These are phyloP conservation scores for Agrocybe pediades DNA, from an alignment of 768 basidiomycete genomes.

Conservation along the genomic window DNA sequence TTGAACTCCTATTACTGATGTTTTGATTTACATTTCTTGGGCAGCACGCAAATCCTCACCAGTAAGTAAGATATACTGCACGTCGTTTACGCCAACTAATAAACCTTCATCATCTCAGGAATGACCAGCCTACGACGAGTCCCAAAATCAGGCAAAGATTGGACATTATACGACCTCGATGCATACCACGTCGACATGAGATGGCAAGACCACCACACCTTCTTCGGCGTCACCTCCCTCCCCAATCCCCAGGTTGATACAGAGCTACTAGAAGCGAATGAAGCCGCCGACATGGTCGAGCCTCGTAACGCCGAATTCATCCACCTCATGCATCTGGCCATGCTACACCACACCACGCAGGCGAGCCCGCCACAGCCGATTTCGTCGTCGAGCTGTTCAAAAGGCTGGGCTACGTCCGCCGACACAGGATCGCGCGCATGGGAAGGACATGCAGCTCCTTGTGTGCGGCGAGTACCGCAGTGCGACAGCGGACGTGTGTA, in stretches of 20 bases:
- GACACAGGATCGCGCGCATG: constrained; percentile 20
- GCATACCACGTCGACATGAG: constrained; percentile 2
- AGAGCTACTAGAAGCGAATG: not conserved
- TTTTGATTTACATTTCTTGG: no score
- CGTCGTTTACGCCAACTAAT: no score
- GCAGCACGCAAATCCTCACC: no score
- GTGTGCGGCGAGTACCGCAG: constrained; percentile 26
- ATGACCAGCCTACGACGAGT: constrained; percentile 1
- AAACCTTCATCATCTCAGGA: not conserved
- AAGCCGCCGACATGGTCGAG: constrained; percentile 23
- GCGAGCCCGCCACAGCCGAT: constrained; percentile 27
- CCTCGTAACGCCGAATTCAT: constrained; percentile 22
- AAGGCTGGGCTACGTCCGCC: constrained; percentile 23
- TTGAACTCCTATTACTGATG: no score
- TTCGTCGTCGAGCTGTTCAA: constrained; percentile 28
- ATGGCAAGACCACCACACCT: constrained; percentile 20
- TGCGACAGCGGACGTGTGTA: constrained; percentile 20
- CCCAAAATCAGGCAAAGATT: constrained; percentile 6
- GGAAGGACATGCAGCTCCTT: constrained; percentile 24
- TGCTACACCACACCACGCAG: constrained; percentile 9
- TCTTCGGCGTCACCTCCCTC: constrained; percentile 20
- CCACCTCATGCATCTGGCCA: constrained; percentile 23
- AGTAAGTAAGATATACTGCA: no score
- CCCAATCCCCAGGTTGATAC: constrained; percentile 8
- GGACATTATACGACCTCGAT: not conserved